Conservation (phyloP, 2,329 filamentous ascomycete species). For the Myriosclerotinia duriaeana region DNA sequence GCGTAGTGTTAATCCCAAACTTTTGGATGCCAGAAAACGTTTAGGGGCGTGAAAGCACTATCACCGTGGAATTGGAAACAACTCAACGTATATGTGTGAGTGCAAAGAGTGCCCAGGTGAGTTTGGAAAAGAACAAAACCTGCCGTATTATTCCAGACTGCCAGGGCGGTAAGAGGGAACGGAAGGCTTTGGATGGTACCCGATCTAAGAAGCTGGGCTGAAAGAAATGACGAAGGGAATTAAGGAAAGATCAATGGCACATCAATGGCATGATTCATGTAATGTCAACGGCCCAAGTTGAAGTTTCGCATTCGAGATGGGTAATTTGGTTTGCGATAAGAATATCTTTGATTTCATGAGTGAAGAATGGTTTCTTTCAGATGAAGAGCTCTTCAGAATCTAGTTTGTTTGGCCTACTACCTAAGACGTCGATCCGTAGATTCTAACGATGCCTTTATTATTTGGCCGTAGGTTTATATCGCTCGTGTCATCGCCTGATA, state of each 20-base stretch:
- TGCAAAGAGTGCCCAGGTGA: too few species aligned
- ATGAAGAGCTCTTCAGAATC: conserved; percentile 21
- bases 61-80: too few species aligned
- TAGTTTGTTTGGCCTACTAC: conserved; percentile 21
- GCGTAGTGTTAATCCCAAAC: too few species aligned
- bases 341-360: not conserved
- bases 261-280: not conserved
- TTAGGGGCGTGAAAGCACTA: too few species aligned
- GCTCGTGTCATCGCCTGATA: conserved; percentile 7
- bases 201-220: not conserved
- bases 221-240: not conserved
- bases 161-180: not conserved
- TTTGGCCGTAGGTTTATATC: conserved; percentile 7
- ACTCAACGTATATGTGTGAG: too few species aligned
- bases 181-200: not conserved
- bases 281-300: not conserved
- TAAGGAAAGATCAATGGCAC: not conserved
- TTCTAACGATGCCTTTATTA: conserved; percentile 14
- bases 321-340: not conserved
- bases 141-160: too few species aligned
- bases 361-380: not conserved
- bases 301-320: not conserved
- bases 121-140: too few species aligned
- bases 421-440: conserved; percentile 7
- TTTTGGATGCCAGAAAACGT: too few species aligned